phyloP scores from a whole-genome alignment of 164 flowering plant species.

The Aristolochia contorta region DNA sequence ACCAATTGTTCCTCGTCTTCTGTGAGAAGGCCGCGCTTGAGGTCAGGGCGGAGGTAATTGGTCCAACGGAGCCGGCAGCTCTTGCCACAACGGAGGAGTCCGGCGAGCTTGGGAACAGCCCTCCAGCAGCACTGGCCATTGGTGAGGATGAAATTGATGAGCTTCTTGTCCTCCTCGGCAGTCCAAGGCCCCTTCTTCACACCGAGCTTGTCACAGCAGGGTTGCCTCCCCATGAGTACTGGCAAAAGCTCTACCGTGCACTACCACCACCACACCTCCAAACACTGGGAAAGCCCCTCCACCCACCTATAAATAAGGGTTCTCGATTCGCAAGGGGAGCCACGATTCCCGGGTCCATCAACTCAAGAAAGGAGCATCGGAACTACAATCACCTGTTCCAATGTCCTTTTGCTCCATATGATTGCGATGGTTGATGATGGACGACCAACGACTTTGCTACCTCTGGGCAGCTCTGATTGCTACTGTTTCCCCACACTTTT shows the following conservation, averaged over 20 bases:
- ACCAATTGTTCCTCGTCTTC: constrained; percentile 74
- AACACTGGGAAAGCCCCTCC: constrained; percentile 26
- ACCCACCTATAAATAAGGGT: constrained; percentile 37
- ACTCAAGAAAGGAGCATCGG: constrained; percentile 41
- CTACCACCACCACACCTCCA: constrained; percentile 6
- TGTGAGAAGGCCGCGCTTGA: constrained; percentile 76
- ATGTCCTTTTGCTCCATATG: constrained; percentile 17
- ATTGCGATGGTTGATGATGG: constrained; percentile 26
- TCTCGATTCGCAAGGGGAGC: neutral
- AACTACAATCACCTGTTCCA: constrained; percentile 36
- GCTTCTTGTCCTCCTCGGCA: constrained; percentile 88
- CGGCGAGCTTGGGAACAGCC: constrained; percentile 88
- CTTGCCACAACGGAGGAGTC: constrained; percentile 82
- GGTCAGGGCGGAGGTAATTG: constrained; percentile 83
- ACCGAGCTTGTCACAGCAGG: constrained; percentile 87
- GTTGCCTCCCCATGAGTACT: constrained; percentile 82
- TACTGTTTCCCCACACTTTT: neutral
- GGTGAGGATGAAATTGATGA: constrained; percentile 72
- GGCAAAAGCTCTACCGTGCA: neutral
- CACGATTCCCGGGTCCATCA: constrained; percentile 24
- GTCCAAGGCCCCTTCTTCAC: constrained; percentile 99
- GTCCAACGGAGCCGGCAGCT: constrained; percentile 95
- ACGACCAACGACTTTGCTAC: constrained; percentile 4
- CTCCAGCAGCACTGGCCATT: constrained; percentile 95
- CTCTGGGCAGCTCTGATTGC: neutral